Evolutionary conservation across 768 basidiomycete species (phyloP).

Genomic region (Albatrellus ellisii): DNA sequence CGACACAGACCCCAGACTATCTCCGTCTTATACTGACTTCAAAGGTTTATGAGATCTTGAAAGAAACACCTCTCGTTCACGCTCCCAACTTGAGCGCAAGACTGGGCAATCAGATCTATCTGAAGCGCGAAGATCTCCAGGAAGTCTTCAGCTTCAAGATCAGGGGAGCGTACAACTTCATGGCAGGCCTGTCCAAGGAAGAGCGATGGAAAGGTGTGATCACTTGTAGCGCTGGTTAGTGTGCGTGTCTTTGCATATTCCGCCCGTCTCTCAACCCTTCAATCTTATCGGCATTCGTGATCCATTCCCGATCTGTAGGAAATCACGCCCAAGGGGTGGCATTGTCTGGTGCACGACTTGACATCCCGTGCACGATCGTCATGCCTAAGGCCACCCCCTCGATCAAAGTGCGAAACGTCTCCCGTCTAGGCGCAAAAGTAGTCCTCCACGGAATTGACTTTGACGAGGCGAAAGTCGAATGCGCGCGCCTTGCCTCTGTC

Average conservation of each 20-base stretch:
- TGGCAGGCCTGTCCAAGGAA: slow-evolving; percentile 77
- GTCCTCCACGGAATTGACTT: slow-evolving; percentile 88
- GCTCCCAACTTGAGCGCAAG: slow-evolving; percentile 80
- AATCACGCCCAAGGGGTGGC: slow-evolving; percentile 99
- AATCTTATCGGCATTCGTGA: slow-evolving; percentile 6
- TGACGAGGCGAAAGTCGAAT: slow-evolving; percentile 93
- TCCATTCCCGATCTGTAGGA: slow-evolving; percentile 32
- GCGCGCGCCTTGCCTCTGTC: slow-evolving; percentile 63
- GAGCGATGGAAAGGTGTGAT: slow-evolving; percentile 97
- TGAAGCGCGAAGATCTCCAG: slow-evolving; percentile 95
- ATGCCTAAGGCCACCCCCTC: slow-evolving; percentile 93
- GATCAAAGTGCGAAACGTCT: slow-evolving; percentile 93
- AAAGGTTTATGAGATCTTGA: slow-evolving; percentile 81
- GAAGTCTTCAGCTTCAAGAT: slow-evolving; percentile 99
- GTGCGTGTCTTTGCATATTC: slow-evolving; percentile 25
- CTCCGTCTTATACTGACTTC: slow-evolving; percentile 79
- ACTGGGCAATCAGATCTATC: slow-evolving; percentile 87
- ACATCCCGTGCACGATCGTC: slow-evolving; percentile 95
- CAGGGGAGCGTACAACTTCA: slow-evolving; percentile 96
- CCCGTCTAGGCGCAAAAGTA: slow-evolving; percentile 91
- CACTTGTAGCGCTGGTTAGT: slow-evolving; percentile 96
- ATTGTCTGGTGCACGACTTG: slow-evolving; percentile 76
- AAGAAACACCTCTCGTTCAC: slow-evolving; percentile 80
- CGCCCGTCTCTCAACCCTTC: slow-evolving; percentile 3
- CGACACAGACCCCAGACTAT: slow-evolving; percentile 70